Evolutionary conservation across 208 protist species (phyloP), one percentile per base, ranked within the genome.

Genomic region (Wallacemonas collosoma): DNA sequence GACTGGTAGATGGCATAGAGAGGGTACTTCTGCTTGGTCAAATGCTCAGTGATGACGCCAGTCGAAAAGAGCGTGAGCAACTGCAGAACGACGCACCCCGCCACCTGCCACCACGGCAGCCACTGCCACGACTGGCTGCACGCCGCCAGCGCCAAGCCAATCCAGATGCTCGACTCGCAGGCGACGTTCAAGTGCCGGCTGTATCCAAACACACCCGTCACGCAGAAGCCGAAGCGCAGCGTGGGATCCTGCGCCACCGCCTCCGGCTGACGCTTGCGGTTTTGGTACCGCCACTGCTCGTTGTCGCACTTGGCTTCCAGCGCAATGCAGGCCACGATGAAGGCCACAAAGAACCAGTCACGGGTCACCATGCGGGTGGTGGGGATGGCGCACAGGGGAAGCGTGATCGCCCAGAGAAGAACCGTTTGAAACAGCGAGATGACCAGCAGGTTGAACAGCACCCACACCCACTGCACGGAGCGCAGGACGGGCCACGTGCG

Each of bases 131-230:
- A 73, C 60, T 75, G 70, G 7, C 40, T 43, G 45, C 39, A 63
- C 64, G 75, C 84, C 9, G 82, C 83, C 15, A 88, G 2, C 12
- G 84, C 79, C n/a, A 94, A 65, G 36, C 68, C 69, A 2, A 91
- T 9, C 87, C 89, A 94, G 43, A 94, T 71, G 9, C 51, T 77
- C 48, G 67, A 69, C 75, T 94, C 89, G 56, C 81, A 89, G 57
- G 90, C 92, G 7, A 94, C 81, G 63, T 94, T 94, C 15, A 89
- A 64, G 74, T 94, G 86, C 2, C 89, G 80, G 61, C 84, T 90
- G 76, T 89, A 88, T 50, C 87, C 86, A 75, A 94, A 94, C 35
- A 84, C 70, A 15, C 88, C 88, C 5, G 79, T 88, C n/a, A 91
- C 73, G 63, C 86, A 88, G 75, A 91, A 93, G 41, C 83, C 81